Percentiles rank a stretch among this genome's conserved stretches.
Evolutionary conservation across 768 basidiomycete genomes (phyloP).

Genomic region (Myochromella boudieri): DNA sequence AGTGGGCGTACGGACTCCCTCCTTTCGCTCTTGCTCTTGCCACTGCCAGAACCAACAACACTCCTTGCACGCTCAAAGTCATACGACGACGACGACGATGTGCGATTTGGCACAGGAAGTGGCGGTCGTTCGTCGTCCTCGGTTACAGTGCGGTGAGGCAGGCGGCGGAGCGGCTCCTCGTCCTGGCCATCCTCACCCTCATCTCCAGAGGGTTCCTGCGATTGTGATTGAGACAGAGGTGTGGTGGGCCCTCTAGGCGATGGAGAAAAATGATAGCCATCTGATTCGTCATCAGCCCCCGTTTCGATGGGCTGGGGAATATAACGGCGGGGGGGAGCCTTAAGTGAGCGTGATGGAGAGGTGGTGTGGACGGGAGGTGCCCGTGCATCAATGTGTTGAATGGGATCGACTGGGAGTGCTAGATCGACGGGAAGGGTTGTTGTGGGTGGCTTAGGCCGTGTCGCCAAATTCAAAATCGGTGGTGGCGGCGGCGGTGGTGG

Average conservation of each 20-base stretch:
- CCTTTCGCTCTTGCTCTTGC: not conserved
- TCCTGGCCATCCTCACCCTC: conserved; percentile 21
- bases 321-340: conserved; percentile 23
- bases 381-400: not conserved
- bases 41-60: too few relatives aligned
- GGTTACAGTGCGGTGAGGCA: conserved; percentile 11
- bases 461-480: conserved; percentile 10
- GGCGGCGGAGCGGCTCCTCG: conserved; percentile 13
- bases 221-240: not conserved
- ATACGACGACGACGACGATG: conserved; percentile 10
- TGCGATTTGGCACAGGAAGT: conserved; percentile 19
- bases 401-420: conserved; percentile 6
- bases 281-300: conserved; percentile 23
- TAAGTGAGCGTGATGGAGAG: conserved; percentile 10
- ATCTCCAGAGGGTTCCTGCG: conserved; percentile 12
- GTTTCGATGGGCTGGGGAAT: conserved; percentile 27
- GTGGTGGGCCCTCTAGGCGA: too few relatives aligned
- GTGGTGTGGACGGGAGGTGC: not conserved
- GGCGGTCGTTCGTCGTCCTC: conserved; percentile 19
- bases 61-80: conserved; percentile 1
- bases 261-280: not conserved
- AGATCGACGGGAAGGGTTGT: conserved; percentile 7
- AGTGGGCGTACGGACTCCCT: conserved; percentile 10
- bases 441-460: conserved; percentile 13
- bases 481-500: conserved; percentile 18